Evolutionary conservation across 2,329 filamentous ascomycete species (phyloP).

Genomic region (Colletotrichum tropicale): DNA sequence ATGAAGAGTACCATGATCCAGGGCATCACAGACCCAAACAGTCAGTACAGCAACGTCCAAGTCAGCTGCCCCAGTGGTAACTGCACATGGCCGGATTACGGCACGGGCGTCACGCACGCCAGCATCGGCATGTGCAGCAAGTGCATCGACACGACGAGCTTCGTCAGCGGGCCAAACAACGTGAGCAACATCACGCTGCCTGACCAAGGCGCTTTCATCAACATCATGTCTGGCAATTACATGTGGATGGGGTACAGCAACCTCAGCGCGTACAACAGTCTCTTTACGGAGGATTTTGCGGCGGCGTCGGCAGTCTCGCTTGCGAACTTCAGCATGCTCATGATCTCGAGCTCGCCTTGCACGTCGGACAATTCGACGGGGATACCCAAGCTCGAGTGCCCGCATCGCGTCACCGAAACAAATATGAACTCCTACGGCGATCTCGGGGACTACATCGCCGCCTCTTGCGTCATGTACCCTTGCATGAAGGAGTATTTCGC

Average conservation of each 20-base stretch:
- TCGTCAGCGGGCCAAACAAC: not conserved
- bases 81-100: constrained; percentile 9
- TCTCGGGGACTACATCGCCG: not conserved
- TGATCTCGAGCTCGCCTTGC: not conserved
- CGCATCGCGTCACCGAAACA: not conserved
- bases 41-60: constrained; percentile 22
- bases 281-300: not conserved
- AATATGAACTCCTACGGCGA: not conserved
- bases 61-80: constrained; percentile 3
- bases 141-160: constrained; percentile 6
- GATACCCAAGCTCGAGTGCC: not conserved
- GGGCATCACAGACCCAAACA: constrained; percentile 27
- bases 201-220: not conserved
- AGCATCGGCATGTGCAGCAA: constrained; percentile 13
- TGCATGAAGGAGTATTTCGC: constrained; percentile 3
- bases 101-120: constrained; percentile 8
- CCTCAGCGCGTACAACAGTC: not conserved
- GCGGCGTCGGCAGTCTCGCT: not conserved
- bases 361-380: not conserved
- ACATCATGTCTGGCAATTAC: not conserved
- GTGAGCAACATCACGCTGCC: constrained; percentile 6
- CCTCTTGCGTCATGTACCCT: constrained; percentile 1
- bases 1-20: constrained; percentile 35
- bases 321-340: constrained; percentile 6
- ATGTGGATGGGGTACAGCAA: constrained; percentile 18